Evolutionary conservation across 2,329 filamentous ascomycete genomes (phyloP).

Genomic region (Ophiocordyceps camponoti-leonardi): DNA sequence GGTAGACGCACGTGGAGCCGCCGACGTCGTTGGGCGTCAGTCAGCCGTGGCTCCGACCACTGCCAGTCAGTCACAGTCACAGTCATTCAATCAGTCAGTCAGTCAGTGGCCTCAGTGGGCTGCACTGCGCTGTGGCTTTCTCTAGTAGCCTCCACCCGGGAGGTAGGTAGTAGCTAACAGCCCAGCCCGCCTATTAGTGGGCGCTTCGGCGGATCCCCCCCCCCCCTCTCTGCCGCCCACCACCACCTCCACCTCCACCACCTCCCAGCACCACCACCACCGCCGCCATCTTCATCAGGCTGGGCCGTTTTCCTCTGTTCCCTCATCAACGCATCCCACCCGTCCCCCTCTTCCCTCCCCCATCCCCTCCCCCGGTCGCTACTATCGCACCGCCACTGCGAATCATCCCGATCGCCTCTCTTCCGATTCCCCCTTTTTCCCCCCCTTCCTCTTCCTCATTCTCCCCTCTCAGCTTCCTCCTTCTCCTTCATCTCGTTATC

Average conservation of each 20-base stretch:
- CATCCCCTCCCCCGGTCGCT: background rate
- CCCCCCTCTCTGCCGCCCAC: background rate
- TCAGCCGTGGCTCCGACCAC: too few relatives aligned
- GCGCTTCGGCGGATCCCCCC: background rate
- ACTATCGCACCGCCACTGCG: background rate
- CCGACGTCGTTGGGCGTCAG: background rate
- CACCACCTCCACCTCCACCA: background rate
- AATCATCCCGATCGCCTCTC: constrained; percentile 2
- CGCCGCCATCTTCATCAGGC: background rate
- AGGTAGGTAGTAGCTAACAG: too few relatives aligned
- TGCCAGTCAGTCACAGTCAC: too few relatives aligned
- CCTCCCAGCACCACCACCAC: background rate
- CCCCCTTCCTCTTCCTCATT: constrained; percentile 1
- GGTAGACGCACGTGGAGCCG: background rate
- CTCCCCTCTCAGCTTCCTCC: constrained; percentile 1
- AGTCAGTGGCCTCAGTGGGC: too few relatives aligned
- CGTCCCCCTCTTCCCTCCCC: too few relatives aligned
- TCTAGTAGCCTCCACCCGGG: background rate
- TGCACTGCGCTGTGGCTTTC: background rate
- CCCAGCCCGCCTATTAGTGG: background rate
- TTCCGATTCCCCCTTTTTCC: background rate
- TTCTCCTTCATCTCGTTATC: background rate
- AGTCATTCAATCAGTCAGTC: too few relatives aligned
- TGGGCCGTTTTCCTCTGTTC: background rate
- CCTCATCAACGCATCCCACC: background rate